phyloP scores from a whole-genome alignment of 2,329 filamentous ascomycete species.

The Hypoxylon sp. region DNA sequence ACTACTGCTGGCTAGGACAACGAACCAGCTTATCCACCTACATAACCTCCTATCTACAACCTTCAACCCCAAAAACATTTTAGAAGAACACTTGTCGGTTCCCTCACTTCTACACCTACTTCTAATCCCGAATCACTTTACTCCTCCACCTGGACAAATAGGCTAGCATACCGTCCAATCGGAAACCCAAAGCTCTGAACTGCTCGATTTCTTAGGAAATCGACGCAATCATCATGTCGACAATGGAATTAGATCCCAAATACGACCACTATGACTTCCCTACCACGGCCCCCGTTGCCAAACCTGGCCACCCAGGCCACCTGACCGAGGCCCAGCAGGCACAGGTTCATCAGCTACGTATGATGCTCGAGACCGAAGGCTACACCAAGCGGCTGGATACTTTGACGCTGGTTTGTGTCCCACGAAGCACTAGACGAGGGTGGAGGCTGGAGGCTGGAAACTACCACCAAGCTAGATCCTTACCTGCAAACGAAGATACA shows the following conservation, averaged over 20 bases:
- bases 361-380: slow-evolving; percentile 86
- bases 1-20: slow-evolving; percentile 24
- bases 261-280: slow-evolving; percentile 98
- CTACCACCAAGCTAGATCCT: neutral
- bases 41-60: slow-evolving; percentile 35
- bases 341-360: slow-evolving; percentile 86
- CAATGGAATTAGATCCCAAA: slow-evolving; percentile 81
- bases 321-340: slow-evolving; percentile 90
- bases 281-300: slow-evolving; percentile 77
- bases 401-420: slow-evolving; percentile 80
- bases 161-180: slow-evolving; percentile 10
- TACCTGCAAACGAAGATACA: neutral
- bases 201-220: slow-evolving; percentile 40
- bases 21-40: slow-evolving; percentile 33
- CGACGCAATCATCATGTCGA: slow-evolving; percentile 45
- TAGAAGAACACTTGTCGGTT: slow-evolving; percentile 30
- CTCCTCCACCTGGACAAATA: slow-evolving; percentile 23
- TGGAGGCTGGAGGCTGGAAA: neutral
- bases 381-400: slow-evolving; percentile 91
- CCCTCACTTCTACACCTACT: slow-evolving; percentile 4
- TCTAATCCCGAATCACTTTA: slow-evolving; percentile 4
- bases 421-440: neutral
- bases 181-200: slow-evolving; percentile 13
- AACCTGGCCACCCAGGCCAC: slow-evolving; percentile 88
- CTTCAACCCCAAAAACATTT: slow-evolving; percentile 23